Evolutionary conservation across 805 yeast species (phyloP), one percentile per base, ranked within the genome.

Genomic region (Cyberlindnera mycetangii): DNA sequence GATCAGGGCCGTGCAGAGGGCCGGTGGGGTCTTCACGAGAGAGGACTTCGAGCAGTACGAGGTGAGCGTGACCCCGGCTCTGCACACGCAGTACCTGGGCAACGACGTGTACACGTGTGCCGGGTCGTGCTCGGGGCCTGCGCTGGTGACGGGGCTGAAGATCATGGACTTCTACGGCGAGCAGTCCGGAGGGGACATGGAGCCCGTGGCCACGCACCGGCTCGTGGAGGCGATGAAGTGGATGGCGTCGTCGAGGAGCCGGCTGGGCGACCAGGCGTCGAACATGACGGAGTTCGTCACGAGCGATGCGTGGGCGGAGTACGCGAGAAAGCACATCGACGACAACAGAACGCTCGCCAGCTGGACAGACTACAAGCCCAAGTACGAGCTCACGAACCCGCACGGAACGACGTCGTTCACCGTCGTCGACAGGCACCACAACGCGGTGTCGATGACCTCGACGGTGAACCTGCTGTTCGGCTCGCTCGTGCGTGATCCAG

Each of bases 391-490:
- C 31, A 78, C 77, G 41, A 85, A 85, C n/a, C 86, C 92, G 2
- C 86, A 87, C 58, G 99, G 99, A 1, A 92, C 99, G 0, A 75
- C 97, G 0, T 96, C 89, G 58, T 79, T 90, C 54, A 80, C 92
- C 7, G 76, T 92, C 2, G 76, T 90, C 19, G 99, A 92, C 62
- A 64, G 64, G 33, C 56, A 76, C 44, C 83, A 85, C 27, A 85
- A 86, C 68, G 89, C 97, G 0, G 93, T 92, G 2, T 71, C 88
- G 3, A 72, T 90, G 72, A 92, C 98, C 1, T 85, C 97, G 2
- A 90, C 98, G 0, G 81, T 92, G 9, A 92, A 92, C 60, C 66
- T 89, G 42, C 61, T 78, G 32, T 92, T 89, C 66, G 99, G 99
- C 0, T 81, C 93, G 11, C 60, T 80, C 54, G 83, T 92, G 6